phyloP scores from a whole-genome alignment of 2,329 filamentous ascomycete genomes.

The Acephala macrosclerotiorum region DNA sequence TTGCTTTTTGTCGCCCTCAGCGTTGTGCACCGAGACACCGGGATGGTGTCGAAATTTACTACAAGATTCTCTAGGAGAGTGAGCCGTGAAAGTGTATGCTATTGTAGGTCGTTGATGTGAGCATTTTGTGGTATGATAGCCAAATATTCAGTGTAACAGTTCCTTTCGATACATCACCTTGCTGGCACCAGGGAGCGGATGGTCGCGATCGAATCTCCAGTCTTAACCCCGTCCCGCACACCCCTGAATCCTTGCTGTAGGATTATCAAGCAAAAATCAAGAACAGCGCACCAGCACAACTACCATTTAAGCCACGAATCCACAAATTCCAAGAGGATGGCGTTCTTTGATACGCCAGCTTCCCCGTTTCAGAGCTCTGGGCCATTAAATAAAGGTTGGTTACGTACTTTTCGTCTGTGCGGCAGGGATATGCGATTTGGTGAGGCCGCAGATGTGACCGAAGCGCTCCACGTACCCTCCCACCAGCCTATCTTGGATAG shows the following conservation, averaged over 20 bases:
- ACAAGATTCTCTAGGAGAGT: background rate
- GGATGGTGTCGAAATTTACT: background rate
- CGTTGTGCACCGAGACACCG: background rate
- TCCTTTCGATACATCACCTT: background rate
- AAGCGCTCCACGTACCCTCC: background rate
- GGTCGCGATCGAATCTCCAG: background rate
- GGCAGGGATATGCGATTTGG: background rate
- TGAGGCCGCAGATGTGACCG: slow-evolving; percentile 3
- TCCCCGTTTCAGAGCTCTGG: slow-evolving; percentile 4
- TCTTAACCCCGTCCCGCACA: background rate
- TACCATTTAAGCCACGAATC: background rate
- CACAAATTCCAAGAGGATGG: slow-evolving; percentile 1
- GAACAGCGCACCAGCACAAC: slow-evolving; percentile 1
- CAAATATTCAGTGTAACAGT: background rate
- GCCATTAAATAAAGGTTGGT: background rate
- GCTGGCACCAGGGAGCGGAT: background rate
- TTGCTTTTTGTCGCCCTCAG: background rate
- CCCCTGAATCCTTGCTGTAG: slow-evolving; percentile 3
- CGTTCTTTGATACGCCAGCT: slow-evolving; percentile 8
- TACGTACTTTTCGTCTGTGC: slow-evolving; percentile 1
- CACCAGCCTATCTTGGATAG: slow-evolving; percentile 10
- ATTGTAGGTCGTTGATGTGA: background rate
- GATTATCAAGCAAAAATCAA: slow-evolving; percentile 4
- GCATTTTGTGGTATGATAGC: background rate
- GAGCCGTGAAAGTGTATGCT: background rate